phyloP scores from a whole-genome alignment of 805 yeast species.

The Kodamaea fukazawae region DNA sequence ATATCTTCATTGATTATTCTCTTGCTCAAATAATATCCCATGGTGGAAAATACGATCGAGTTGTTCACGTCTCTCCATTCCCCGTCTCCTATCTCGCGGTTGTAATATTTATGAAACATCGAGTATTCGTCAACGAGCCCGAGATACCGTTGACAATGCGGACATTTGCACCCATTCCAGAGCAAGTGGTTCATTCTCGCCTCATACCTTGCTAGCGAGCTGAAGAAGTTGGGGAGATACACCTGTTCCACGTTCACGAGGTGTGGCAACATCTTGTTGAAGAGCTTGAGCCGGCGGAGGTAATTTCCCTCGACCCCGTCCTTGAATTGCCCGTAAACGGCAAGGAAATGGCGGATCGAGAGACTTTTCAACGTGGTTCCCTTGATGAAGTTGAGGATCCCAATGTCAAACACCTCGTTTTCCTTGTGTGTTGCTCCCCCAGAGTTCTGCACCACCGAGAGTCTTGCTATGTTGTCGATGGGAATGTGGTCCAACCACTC shows the following conservation, averaged over 20 bases:
- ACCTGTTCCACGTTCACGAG: slow-evolving; percentile 39
- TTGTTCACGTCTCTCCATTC: slow-evolving; percentile 53
- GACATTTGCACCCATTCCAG: slow-evolving; percentile 78
- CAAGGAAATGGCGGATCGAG: slow-evolving; percentile 50
- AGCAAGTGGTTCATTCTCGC: slow-evolving; percentile 64
- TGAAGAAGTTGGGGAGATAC: slow-evolving; percentile 58
- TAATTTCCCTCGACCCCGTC: slow-evolving; percentile 78
- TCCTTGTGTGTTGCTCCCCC: slow-evolving; percentile 31
- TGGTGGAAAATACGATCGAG: slow-evolving; percentile 10
- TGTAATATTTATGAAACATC: slow-evolving; percentile 62
- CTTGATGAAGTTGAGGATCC: slow-evolving; percentile 35
- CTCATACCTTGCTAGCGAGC: slow-evolving; percentile 65
- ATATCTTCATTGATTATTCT: slow-evolving; percentile 8
- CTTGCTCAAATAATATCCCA: slow-evolving; percentile 9
- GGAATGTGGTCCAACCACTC: slow-evolving; percentile 3
- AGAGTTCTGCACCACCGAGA: slow-evolving; percentile 34
- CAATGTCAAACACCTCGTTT: slow-evolving; percentile 46
- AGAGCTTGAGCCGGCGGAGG: slow-evolving; percentile 54
- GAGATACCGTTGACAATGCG: slow-evolving; percentile 49
- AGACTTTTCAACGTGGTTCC: slow-evolving; percentile 1
- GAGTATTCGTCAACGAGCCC: slow-evolving; percentile 57
- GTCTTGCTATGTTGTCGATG: slow-evolving; percentile 27
- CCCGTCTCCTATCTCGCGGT: slow-evolving; percentile 32
- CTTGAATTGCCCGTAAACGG: slow-evolving; percentile 51
- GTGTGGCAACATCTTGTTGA: slow-evolving; percentile 47